Evolutionary conservation across 202 grass and related monocot species (phyloP).

Genomic region (Saccharum hybrid): DNA sequence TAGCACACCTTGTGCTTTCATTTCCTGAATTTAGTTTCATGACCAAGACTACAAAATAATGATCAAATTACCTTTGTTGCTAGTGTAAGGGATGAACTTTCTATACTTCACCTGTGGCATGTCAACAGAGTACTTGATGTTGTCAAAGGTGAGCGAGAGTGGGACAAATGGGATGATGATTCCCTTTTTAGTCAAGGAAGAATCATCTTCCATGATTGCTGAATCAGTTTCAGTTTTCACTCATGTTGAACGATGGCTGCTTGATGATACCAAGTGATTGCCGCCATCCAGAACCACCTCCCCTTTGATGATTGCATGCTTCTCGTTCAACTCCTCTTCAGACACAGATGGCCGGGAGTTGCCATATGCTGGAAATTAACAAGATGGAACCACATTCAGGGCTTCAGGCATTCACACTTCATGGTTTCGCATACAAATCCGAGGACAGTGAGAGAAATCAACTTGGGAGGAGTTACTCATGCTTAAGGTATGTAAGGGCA

Average conservation of each 20-base stretch:
- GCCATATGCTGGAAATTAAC: no score
- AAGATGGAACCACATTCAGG: no score
- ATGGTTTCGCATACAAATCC: no score
- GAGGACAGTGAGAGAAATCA: no score
- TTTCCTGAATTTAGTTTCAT: slow-evolving; percentile 63
- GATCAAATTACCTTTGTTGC: neutral
- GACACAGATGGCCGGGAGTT: no score
- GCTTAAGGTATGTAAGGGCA: no score
- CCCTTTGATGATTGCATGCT: no score
- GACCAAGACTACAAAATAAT: slow-evolving; percentile 13
- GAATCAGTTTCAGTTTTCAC: slow-evolving; percentile 1
- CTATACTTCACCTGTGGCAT: slow-evolving; percentile 66
- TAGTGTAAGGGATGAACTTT: neutral
- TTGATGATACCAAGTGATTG: no score
- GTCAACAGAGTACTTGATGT: slow-evolving; percentile 82
- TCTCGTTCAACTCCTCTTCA: no score
- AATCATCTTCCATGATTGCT: slow-evolving; percentile 29
- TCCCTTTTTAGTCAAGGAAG: slow-evolving; percentile 52
- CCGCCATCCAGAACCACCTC: no score
- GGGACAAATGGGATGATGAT: slow-evolving; percentile 79
- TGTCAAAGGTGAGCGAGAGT: slow-evolving; percentile 69
- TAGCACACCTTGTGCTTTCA: slow-evolving; percentile 76
- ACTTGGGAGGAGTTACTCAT: no score
- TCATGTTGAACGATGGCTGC: slow-evolving; percentile 14
- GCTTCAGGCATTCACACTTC: no score